A percentile compares a stretch with the other conserved stretches of the same genome.
phyloP scores from a whole-genome alignment of 345 rosid genomes.

The Pelargonium nanum region DNA sequence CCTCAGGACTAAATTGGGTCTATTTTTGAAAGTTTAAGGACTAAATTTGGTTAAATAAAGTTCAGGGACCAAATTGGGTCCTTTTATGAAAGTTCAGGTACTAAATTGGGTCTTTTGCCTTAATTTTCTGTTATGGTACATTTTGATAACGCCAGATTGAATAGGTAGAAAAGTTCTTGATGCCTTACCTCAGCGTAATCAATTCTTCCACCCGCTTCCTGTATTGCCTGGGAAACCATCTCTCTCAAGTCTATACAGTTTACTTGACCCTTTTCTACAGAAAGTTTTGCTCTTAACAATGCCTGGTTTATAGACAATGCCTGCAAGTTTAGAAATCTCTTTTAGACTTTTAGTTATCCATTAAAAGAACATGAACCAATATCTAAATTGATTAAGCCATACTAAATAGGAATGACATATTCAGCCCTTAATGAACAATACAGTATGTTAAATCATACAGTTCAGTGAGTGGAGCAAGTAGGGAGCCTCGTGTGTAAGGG shows the following conservation, averaged over 20 bases:
- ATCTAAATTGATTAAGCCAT: background rate
- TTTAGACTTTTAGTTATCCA: background rate
- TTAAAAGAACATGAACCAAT: background rate
- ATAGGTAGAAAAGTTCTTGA: background rate
- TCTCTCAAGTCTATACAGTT: constrained; percentile 37
- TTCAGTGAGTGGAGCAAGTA: too few relatives aligned
- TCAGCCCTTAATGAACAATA: too few relatives aligned
- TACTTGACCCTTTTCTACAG: constrained; percentile 31
- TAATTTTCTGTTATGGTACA: background rate
- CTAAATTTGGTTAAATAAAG: too few relatives aligned
- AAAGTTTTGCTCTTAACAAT: constrained; percentile 41
- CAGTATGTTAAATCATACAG: too few relatives aligned
- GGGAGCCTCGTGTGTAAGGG: too few relatives aligned
- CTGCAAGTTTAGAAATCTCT: constrained; percentile 22
- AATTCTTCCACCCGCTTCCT: constrained; percentile 55
- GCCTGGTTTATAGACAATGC: constrained; percentile 76
- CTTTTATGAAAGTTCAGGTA: too few relatives aligned
- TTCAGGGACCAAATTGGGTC: too few relatives aligned
- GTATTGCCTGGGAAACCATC: constrained; percentile 33
- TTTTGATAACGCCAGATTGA: too few relatives aligned
- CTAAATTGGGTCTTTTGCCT: background rate
- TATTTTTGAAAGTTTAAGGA: too few relatives aligned
- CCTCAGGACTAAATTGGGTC: too few relatives aligned
- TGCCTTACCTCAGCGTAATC: constrained; percentile 75
- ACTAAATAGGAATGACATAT: too few relatives aligned